A percentile compares a stretch with the other conserved stretches of the same genome.
Conservation (phyloP, 805 yeast genomes). For the Hanseniaspora thailandica region DNA sequence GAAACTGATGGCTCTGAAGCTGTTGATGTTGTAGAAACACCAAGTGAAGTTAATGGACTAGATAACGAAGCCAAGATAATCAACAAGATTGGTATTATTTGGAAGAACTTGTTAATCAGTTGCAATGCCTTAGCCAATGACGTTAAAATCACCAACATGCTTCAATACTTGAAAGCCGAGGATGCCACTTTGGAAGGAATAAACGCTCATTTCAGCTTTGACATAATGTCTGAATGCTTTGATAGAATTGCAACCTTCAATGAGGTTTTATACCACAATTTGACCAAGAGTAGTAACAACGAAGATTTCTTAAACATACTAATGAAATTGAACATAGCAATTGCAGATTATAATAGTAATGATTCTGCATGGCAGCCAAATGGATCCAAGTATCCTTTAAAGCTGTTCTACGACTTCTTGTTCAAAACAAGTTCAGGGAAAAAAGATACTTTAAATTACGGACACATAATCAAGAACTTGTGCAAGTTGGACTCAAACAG, state of each 20-base stretch:
- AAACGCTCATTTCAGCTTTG: conserved; percentile 32
- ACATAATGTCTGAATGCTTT: conserved; percentile 35
- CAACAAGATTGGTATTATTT: conserved; percentile 9
- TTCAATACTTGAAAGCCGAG: conserved; percentile 39
- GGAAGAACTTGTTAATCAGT: conserved; percentile 6
- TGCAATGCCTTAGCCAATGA: conserved; percentile 3
- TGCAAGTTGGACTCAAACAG: conserved; percentile 89
- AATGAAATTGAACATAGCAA: conserved; percentile 66
- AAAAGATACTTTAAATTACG: conserved; percentile 64
- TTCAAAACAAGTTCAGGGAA: conserved; percentile 74
- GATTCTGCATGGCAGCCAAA: conserved; percentile 58
- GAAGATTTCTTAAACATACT: conserved; percentile 73
- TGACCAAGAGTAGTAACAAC: conserved; percentile 72
- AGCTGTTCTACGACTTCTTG: conserved; percentile 68
- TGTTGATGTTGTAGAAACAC: not conserved
- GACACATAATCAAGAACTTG: conserved; percentile 64
- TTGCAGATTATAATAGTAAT: conserved; percentile 52
- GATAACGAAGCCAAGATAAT: conserved; percentile 1
- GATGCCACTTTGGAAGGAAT: conserved; percentile 37
- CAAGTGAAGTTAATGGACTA: not conserved
- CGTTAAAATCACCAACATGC: not conserved
- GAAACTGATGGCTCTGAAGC: conserved; percentile 1
- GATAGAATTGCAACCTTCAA: conserved; percentile 41
- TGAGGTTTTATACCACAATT: conserved; percentile 50
- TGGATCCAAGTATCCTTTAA: conserved; percentile 61